phyloP scores from a whole-genome alignment of 345 rosid species.

The Lumnitzera littorea region DNA sequence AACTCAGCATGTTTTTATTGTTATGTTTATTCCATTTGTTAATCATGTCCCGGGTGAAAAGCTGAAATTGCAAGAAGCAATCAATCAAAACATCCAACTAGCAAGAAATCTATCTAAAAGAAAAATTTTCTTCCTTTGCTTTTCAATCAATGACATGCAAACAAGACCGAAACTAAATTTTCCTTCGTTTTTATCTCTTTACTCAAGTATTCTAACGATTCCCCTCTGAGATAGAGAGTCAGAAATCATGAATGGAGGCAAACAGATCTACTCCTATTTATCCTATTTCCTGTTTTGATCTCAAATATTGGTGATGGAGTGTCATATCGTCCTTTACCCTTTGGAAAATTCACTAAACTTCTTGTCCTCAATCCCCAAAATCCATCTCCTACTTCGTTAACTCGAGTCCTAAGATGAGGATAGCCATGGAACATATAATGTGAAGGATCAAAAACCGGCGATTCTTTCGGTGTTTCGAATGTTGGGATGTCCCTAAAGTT shows the following conservation, averaged over 20 bases:
- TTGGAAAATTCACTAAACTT: slow-evolving; percentile 9
- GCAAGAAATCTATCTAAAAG: too few species aligned
- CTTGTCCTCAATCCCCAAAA: slow-evolving; percentile 15
- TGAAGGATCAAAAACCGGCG: slow-evolving; percentile 65
- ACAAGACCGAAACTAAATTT: too few species aligned
- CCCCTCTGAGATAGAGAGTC: not conserved
- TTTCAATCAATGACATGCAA: too few species aligned
- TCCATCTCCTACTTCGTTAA: slow-evolving; percentile 16
- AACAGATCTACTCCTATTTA: slow-evolving; percentile 45
- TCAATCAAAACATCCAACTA: too few species aligned
- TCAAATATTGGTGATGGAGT: slow-evolving; percentile 38
- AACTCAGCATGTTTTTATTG: too few species aligned
- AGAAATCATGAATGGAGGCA: slow-evolving; percentile 32
- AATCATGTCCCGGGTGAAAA: too few species aligned
- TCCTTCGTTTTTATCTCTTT: too few species aligned
- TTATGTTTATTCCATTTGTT: too few species aligned
- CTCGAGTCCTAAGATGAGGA: slow-evolving; percentile 57
- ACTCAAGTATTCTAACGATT: too few species aligned
- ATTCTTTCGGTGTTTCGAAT: slow-evolving; percentile 29
- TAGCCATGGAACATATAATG: slow-evolving; percentile 51
- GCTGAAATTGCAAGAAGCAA: too few species aligned
- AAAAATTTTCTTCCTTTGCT: too few species aligned
- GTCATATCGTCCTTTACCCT: slow-evolving; percentile 7
- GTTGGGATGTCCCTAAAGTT: slow-evolving; percentile 12
- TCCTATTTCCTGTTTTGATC: slow-evolving; percentile 25